These are phyloP conservation scores for Quercus lobata DNA, from an alignment of 331 rosid genomes.

Conservation along the genomic window DNA sequence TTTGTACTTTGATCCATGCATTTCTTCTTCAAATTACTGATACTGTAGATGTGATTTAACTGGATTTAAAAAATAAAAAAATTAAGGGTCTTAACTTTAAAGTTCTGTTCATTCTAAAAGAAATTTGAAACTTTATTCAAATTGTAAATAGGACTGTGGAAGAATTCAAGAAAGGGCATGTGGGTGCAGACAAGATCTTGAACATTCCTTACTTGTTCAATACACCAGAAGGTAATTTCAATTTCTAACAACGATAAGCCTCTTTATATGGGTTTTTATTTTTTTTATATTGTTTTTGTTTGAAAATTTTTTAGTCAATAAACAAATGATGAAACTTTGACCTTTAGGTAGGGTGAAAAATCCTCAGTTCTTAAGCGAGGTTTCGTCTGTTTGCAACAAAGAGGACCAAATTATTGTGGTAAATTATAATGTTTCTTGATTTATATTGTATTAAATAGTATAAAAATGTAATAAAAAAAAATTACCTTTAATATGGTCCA, in stretches of 20 bases:
- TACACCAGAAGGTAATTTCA: slow-evolving; percentile 49
- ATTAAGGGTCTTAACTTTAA: neutral
- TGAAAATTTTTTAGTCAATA: neutral
- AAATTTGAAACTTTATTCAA: neutral
- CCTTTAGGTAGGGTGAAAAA: slow-evolving; percentile 65
- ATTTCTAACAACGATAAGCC: neutral
- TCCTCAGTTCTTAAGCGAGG: slow-evolving; percentile 49
- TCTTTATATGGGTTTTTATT: no score
- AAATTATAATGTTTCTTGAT: neutral
- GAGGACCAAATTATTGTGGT: slow-evolving; percentile 79
- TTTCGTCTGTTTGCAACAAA: slow-evolving; percentile 53
- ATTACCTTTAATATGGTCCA: no score
- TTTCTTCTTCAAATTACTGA: neutral
- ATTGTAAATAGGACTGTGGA: slow-evolving; percentile 57
- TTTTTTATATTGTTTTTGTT: neutral
- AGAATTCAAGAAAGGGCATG: slow-evolving; percentile 68
- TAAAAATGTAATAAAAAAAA: no score
- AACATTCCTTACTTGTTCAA: slow-evolving; percentile 76
- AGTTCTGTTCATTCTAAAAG: neutral
- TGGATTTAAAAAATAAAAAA: no score
- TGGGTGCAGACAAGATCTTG: slow-evolving; percentile 48
- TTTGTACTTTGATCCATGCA: neutral
- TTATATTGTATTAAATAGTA: no score
- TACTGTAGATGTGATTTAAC: neutral
- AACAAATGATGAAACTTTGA: neutral